phyloP scores from a whole-genome alignment of 208 protist genomes.

The Trypanosoma theileri region DNA sequence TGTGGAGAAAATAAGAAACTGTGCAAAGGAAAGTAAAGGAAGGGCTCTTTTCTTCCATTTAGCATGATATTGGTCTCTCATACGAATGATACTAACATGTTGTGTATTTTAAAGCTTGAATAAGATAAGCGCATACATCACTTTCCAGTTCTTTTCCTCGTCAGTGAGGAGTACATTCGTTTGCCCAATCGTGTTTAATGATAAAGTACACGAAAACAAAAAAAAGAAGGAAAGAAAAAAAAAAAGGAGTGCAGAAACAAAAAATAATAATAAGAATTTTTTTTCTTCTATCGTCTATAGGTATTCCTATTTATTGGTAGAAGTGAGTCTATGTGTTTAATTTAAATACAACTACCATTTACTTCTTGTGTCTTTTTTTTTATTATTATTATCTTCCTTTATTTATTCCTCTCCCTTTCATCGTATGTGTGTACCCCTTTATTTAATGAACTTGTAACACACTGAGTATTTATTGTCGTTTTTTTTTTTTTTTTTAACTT shows the following conservation, averaged over 20 bases:
- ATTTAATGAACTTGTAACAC: neutral
- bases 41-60: too few relatives aligned
- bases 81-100: too few relatives aligned
- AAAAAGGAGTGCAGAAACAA: neutral
- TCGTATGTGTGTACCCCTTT: constrained; percentile 23
- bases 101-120: neutral
- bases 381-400: constrained; percentile 10
- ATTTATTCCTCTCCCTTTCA: constrained; percentile 6
- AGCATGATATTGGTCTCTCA: too few relatives aligned
- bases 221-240: neutral
- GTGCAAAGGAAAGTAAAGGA: too few relatives aligned
- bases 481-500: constrained; percentile 16
- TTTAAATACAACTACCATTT: too few relatives aligned
- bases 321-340: neutral
- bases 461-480: neutral
- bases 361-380: constrained; percentile 7
- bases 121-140: too few relatives aligned
- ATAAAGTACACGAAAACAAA: neutral
- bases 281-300: neutral
- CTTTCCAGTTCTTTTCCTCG: too few relatives aligned
- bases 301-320: neutral
- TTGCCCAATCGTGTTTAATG: neutral
- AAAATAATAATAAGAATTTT: constrained; percentile 6
- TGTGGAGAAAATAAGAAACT: too few relatives aligned
- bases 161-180: too few relatives aligned